These are phyloP conservation scores for Rhamnella rubrinervis DNA, from an alignment of 331 rosid species.

Conservation along the genomic window DNA sequence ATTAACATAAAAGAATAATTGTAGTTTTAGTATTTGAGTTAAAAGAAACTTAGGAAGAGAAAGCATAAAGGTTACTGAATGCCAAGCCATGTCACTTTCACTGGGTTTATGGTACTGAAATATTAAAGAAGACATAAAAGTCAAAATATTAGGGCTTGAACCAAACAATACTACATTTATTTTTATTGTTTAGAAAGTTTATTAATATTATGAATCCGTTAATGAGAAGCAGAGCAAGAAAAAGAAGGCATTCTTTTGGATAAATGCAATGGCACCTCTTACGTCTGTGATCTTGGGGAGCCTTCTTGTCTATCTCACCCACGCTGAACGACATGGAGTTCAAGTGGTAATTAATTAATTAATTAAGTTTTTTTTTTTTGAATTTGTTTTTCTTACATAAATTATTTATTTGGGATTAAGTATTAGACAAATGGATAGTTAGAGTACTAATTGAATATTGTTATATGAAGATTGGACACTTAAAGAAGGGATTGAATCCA, in stretches of 20 bases:
- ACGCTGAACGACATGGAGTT: constrained; percentile 52
- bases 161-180: no score
- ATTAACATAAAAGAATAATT: no score
- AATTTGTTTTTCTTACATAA: background rate
- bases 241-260: constrained; percentile 49
- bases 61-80: no score
- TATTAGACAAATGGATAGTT: no score
- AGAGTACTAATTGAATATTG: background rate
- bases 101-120: background rate
- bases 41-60: no score
- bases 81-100: no score
- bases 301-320: constrained; percentile 45
- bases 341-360: constrained; percentile 44
- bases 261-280: constrained; percentile 53
- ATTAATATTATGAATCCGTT: background rate
- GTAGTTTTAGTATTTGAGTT: no score
- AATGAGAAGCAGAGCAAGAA: constrained; percentile 46
- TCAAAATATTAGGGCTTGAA: no score
- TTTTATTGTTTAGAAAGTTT: no score
- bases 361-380: background rate
- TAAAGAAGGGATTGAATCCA: constrained; percentile 60
- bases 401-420: background rate
- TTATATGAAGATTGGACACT: constrained; percentile 42
- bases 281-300: constrained; percentile 45
- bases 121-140: no score